Conservation (phyloP, 768 basidiomycete genomes). For the Suillus bovinus region DNA sequence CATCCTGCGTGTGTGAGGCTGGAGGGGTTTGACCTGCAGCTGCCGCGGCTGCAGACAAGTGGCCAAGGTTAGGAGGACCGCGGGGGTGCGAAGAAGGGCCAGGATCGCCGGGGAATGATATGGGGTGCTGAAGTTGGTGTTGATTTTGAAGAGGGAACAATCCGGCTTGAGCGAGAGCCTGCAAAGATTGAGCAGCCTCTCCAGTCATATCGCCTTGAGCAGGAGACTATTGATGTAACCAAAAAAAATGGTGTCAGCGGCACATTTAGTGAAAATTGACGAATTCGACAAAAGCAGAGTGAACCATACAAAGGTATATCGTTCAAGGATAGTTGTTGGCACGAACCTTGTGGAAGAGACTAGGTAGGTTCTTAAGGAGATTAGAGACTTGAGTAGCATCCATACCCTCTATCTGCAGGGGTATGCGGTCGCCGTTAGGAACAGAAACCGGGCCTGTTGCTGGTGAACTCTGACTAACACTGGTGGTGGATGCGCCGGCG, state of each 20-base stretch:
- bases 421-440: slow-evolving; percentile 11
- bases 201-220: slow-evolving; percentile 56
- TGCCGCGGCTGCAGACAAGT: slow-evolving; percentile 45
- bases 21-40: slow-evolving; percentile 47
- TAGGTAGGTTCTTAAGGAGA: slow-evolving; percentile 56
- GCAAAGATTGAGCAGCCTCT: slow-evolving; percentile 60
- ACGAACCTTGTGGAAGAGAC: slow-evolving; percentile 56
- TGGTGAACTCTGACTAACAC: slow-evolving; percentile 13
- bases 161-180: slow-evolving; percentile 50
- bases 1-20: slow-evolving; percentile 18
- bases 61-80: slow-evolving; percentile 64
- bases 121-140: slow-evolving; percentile 29
- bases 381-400: slow-evolving; percentile 60
- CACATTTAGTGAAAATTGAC: background rate
- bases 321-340: slow-evolving; percentile 13
- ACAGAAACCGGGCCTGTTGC: slow-evolving; percentile 13
- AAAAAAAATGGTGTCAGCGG: slow-evolving; percentile 1
- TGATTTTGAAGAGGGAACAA: slow-evolving; percentile 34
- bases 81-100: slow-evolving; percentile 74
- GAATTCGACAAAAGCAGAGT: slow-evolving; percentile 9
- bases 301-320: background rate
- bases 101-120: slow-evolving; percentile 46
- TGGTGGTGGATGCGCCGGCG: slow-evolving; percentile 16
- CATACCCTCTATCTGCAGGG: slow-evolving; percentile 25
- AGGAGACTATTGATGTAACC: slow-evolving; percentile 33